Evolutionary conservation across 2,329 filamentous ascomycete genomes (phyloP).

Genomic region (Ophiostoma sp.): DNA sequence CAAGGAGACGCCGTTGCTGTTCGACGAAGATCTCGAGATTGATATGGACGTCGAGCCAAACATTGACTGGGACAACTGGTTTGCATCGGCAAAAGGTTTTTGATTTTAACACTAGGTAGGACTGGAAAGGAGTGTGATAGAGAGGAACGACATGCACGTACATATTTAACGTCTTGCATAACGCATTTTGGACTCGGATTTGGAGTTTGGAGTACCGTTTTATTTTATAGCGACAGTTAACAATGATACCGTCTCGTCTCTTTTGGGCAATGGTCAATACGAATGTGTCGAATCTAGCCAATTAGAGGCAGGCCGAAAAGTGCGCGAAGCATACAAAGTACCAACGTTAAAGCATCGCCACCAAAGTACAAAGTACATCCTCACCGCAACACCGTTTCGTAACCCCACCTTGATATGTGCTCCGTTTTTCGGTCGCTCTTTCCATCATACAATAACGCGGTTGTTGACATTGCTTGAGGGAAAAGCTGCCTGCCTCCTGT

Average conservation of each 20-base stretch:
- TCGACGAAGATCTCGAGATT: constrained; percentile 19
- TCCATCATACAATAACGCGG: background rate
- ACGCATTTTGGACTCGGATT: background rate
- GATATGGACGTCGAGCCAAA: constrained; percentile 22
- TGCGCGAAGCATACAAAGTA: background rate
- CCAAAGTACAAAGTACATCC: background rate
- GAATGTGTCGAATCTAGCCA: background rate
- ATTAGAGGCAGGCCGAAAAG: background rate
- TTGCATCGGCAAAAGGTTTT: constrained; percentile 21
- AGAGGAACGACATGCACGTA: background rate
- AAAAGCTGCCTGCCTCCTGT: background rate
- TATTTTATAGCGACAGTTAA: background rate
- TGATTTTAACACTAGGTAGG: background rate
- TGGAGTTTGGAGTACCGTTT: background rate
- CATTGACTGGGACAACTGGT: constrained; percentile 29
- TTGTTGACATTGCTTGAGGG: background rate
- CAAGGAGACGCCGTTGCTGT: background rate
- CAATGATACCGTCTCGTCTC: background rate
- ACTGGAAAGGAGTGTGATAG: background rate
- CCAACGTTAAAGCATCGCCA: background rate
- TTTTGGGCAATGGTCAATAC: background rate
- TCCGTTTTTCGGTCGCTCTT: background rate
- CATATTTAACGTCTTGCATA: background rate
- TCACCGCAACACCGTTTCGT: background rate
- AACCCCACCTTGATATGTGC: background rate